Evolutionary conservation across 2,329 filamentous ascomycete genomes (phyloP).

Genomic region (Aspergillus sp.): DNA sequence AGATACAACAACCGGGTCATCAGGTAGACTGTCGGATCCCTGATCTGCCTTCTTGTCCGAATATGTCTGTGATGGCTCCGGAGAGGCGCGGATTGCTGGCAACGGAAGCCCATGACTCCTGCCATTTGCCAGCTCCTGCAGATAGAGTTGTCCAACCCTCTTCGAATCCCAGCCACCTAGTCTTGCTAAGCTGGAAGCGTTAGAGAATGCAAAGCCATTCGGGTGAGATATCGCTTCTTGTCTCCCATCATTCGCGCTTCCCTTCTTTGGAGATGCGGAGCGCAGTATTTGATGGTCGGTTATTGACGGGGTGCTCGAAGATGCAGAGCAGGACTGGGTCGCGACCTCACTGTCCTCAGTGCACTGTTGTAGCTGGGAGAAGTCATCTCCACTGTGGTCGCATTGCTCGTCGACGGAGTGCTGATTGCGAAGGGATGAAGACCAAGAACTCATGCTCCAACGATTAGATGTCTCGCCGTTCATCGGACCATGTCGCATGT

Average conservation of each 20-base stretch:
- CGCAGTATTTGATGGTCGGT: constrained; percentile 27
- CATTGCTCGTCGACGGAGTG: constrained; percentile 37
- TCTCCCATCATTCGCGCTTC: constrained; percentile 42
- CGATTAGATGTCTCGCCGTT: constrained; percentile 33
- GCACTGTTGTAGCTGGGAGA: constrained; percentile 31
- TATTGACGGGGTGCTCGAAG: constrained; percentile 42
- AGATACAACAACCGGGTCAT: constrained; percentile 41
- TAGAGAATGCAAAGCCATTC: constrained; percentile 45
- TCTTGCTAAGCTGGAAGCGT: constrained; percentile 57
- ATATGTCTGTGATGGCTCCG: constrained; percentile 23
- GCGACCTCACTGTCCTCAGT: constrained; percentile 31
- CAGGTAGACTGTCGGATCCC: constrained; percentile 32
- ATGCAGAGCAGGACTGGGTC: constrained; percentile 39
- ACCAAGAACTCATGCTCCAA: constrained; percentile 51
- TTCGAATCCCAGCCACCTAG: constrained; percentile 57
- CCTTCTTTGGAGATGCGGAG: constrained; percentile 26
- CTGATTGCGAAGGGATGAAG: constrained; percentile 43
- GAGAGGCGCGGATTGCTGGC: constrained; percentile 24
- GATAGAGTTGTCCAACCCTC: constrained; percentile 57
- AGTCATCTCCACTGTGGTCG: constrained; percentile 41
- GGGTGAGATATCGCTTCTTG: constrained; percentile 41
- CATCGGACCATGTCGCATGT: constrained; percentile 22
- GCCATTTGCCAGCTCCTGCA: constrained; percentile 50
- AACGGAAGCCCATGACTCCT: constrained; percentile 28
- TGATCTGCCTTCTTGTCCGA: constrained; percentile 19